phyloP scores from a whole-genome alignment of 2,329 filamentous ascomycete genomes.

The Arthrobotrys sphaeroides region DNA sequence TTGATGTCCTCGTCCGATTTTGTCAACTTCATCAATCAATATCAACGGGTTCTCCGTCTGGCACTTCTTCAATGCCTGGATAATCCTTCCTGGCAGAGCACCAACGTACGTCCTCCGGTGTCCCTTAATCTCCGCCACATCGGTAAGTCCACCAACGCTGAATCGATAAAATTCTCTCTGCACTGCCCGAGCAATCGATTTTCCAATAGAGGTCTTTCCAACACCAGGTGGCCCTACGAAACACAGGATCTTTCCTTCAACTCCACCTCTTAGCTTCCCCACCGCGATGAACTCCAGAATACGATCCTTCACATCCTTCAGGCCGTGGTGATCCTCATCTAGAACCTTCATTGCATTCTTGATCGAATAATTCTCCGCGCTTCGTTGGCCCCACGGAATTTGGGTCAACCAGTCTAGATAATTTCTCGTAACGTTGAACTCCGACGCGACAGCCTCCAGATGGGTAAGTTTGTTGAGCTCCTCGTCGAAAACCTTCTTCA shows the following conservation, averaged over 20 bases:
- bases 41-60: slow-evolving; percentile 98
- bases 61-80: slow-evolving; percentile 98
- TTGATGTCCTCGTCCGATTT: slow-evolving; percentile 95
- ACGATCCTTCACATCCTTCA: slow-evolving; percentile 98
- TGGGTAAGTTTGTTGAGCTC: slow-evolving; percentile 97
- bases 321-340: slow-evolving; percentile 94
- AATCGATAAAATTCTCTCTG: slow-evolving; percentile 98
- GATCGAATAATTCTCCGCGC: slow-evolving; percentile 95
- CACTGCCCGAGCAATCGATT: slow-evolving; percentile 92
- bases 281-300: slow-evolving; percentile 99
- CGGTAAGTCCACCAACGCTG: slow-evolving; percentile 93
- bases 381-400: slow-evolving; percentile 95
- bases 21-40: slow-evolving; percentile 95
- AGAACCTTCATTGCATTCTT: slow-evolving; percentile 87
- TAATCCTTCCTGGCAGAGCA: slow-evolving; percentile 92
- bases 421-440: slow-evolving; percentile 98
- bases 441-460: slow-evolving; percentile 91
- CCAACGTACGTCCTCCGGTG: slow-evolving; percentile 96
- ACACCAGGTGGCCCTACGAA: slow-evolving; percentile 95
- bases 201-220: slow-evolving; percentile 98
- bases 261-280: slow-evolving; percentile 93
- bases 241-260: slow-evolving; percentile 97
- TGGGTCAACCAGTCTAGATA: slow-evolving; percentile 99
- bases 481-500: slow-evolving; percentile 97
- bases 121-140: slow-evolving; percentile 98